Conservation (phyloP, 345 rosid genomes). For the Melaleuca quinquenervia region DNA sequence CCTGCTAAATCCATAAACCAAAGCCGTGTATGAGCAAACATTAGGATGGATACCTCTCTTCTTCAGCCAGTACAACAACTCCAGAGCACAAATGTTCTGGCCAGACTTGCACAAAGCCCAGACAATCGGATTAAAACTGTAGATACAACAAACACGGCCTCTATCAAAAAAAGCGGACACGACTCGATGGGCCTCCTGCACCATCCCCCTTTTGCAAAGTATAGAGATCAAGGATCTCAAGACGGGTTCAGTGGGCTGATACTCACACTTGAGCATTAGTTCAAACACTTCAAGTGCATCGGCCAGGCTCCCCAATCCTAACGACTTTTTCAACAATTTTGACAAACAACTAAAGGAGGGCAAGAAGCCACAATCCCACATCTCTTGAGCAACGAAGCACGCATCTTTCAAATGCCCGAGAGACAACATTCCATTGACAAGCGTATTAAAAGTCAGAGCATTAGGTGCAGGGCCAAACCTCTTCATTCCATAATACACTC, state of each 20-base stretch:
- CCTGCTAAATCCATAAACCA: slow-evolving; percentile 27
- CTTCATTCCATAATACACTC: slow-evolving; percentile 15
- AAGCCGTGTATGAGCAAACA: slow-evolving; percentile 27
- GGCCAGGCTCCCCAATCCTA: slow-evolving; percentile 1
- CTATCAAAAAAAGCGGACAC: slow-evolving; percentile 6
- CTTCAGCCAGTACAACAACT: slow-evolving; percentile 15
- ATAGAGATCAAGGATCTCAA: slow-evolving; percentile 12
- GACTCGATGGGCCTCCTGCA: slow-evolving; percentile 7
- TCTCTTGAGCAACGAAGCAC: slow-evolving; percentile 8
- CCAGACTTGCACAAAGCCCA: slow-evolving; percentile 29
- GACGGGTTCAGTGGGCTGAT: slow-evolving; percentile 8
- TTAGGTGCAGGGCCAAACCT: slow-evolving; percentile 17
- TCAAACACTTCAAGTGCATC: slow-evolving; percentile 14
- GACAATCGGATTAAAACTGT: slow-evolving; percentile 18
- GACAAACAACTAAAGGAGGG: slow-evolving; percentile 15
- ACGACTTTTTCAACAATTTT: slow-evolving; percentile 9
- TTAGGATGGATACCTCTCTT: slow-evolving; percentile 17
- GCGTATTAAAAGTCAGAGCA: slow-evolving; percentile 20
- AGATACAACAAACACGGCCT: slow-evolving; percentile 9
- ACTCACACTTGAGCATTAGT: slow-evolving; percentile 13
- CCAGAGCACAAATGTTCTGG: slow-evolving; percentile 11
- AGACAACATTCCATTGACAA: slow-evolving; percentile 14
- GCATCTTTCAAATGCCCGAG: slow-evolving; percentile 14
- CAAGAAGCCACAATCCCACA: slow-evolving; percentile 10
- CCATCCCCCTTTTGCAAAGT: slow-evolving; percentile 14